These are phyloP conservation scores for Fusarium pininemorale DNA, from an alignment of 2,329 filamentous ascomycete species.

Conservation along the genomic window DNA sequence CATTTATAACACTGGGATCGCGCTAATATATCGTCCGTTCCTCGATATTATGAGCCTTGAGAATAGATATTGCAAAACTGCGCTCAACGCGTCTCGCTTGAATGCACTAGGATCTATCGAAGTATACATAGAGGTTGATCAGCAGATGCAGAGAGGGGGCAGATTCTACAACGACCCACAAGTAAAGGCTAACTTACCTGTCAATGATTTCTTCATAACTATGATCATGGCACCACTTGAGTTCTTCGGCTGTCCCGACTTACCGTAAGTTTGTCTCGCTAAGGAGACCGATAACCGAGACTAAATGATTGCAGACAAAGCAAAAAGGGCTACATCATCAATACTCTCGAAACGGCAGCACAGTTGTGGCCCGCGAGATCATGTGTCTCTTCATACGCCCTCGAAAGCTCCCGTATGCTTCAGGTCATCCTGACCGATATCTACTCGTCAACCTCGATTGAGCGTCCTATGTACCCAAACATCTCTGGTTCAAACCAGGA, in stretches of 20 bases:
- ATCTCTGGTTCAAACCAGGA: no score
- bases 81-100: conserved; percentile 4
- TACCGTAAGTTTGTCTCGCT: not conserved
- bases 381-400: not conserved
- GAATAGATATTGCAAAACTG: not conserved
- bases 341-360: not conserved
- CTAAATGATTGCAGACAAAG: not conserved
- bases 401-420: not conserved
- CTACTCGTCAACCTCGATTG: not conserved
- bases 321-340: not conserved
- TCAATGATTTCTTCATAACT: conserved; percentile 5
- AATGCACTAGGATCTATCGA: conserved; percentile 7
- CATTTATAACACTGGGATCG: conserved; percentile 5
- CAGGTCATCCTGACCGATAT: not conserved
- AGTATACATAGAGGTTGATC: conserved; percentile 19
- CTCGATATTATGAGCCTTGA: not conserved
- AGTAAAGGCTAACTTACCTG: not conserved
- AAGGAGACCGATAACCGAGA: fast-evolving
- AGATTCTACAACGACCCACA: conserved; percentile 3
- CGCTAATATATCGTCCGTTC: conserved; percentile 15
- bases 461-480: not conserved
- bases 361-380: conserved; percentile 4
- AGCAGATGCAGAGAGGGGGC: conserved; percentile 16
- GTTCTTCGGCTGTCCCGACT: conserved; percentile 3
- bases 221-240: conserved; percentile 10